phyloP scores from a whole-genome alignment of 805 yeast species.

The Lachancea dasiensis region DNA sequence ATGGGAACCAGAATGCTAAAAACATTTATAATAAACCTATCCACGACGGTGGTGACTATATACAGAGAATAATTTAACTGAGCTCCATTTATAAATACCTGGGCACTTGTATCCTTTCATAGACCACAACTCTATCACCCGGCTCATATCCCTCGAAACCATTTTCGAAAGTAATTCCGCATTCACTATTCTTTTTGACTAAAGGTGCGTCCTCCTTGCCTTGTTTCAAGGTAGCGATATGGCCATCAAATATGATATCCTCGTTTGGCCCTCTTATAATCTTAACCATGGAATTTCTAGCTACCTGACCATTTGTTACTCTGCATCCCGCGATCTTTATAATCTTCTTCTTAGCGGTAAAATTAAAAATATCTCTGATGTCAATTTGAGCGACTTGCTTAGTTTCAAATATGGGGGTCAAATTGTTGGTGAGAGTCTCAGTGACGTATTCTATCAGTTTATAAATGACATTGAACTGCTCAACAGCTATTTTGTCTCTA shows the following conservation, averaged over 20 bases:
- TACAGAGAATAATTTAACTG: not conserved
- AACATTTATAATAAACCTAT: too few relatives aligned
- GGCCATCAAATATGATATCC: conserved; percentile 45
- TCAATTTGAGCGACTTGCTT: conserved; percentile 62
- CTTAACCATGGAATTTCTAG: conserved; percentile 51
- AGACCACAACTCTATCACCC: conserved; percentile 72
- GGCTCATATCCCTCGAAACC: conserved; percentile 59
- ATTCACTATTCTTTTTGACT: conserved; percentile 80
- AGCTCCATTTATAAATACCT: conserved; percentile 39
- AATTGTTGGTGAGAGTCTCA: conserved; percentile 47
- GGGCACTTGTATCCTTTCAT: conserved; percentile 57
- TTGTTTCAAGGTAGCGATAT: conserved; percentile 67
- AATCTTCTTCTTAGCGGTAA: conserved; percentile 52
- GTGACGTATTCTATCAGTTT: conserved; percentile 82
- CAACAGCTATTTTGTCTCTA: conserved; percentile 54
- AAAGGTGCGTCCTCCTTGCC: conserved; percentile 73
- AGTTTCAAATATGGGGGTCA: conserved; percentile 62
- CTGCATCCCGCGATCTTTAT: conserved; percentile 82
- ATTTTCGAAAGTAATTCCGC: conserved; percentile 70
- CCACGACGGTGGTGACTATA: conserved; percentile 3
- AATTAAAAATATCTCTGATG: conserved; percentile 65
- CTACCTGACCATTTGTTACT: conserved; percentile 62
- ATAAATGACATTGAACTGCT: conserved; percentile 74
- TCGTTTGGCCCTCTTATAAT: conserved; percentile 46
- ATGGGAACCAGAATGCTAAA: conserved; percentile 50